Evolutionary conservation across 768 basidiomycete genomes (phyloP).

Genomic region (Auricularia sp.): DNA sequence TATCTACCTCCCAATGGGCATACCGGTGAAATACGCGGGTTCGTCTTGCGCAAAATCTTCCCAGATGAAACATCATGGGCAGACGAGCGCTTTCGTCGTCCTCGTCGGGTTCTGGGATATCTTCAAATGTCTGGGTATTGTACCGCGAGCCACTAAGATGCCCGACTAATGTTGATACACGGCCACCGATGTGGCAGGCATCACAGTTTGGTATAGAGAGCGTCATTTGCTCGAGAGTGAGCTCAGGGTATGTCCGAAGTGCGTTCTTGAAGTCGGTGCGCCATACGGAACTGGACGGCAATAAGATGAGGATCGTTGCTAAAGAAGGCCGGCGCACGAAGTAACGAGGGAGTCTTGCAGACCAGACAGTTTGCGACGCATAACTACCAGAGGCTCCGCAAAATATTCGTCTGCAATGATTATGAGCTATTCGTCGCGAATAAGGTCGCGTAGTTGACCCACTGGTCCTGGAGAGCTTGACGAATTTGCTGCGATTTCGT

Average conservation of each 20-base stretch:
- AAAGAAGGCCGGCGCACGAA: constrained; percentile 32
- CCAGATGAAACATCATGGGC: constrained; percentile 46
- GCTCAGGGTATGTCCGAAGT: constrained; percentile 58
- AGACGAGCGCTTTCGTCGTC: not conserved
- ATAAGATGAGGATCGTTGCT: no score
- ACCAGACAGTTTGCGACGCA: constrained; percentile 61
- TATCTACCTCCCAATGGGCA: constrained; percentile 73
- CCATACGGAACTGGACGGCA: constrained; percentile 46
- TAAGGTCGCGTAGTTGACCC: not conserved
- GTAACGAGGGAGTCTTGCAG: constrained; percentile 66
- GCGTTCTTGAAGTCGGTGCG: constrained; percentile 52
- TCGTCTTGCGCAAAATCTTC: constrained; percentile 70
- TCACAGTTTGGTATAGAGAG: constrained; percentile 62
- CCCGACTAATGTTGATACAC: constrained; percentile 55
- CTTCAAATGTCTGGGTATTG: constrained; percentile 59
- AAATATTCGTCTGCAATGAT: constrained; percentile 50
- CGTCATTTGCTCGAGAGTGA: constrained; percentile 42
- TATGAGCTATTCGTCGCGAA: not conserved
- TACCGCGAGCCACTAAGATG: constrained; percentile 61
- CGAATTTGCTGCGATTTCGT: not conserved
- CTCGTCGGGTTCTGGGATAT: constrained; percentile 2
- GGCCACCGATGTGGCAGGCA: constrained; percentile 69
- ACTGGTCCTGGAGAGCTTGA: not conserved
- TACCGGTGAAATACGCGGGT: constrained; percentile 61
- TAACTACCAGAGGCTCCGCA: constrained; percentile 51